A percentile compares a stretch with the other conserved stretches of the same genome.
These are phyloP conservation scores for Mycosarcoma mackinlayi DNA, from an alignment of 1,284 basidiomycete genomes.

Conservation along the genomic window DNA sequence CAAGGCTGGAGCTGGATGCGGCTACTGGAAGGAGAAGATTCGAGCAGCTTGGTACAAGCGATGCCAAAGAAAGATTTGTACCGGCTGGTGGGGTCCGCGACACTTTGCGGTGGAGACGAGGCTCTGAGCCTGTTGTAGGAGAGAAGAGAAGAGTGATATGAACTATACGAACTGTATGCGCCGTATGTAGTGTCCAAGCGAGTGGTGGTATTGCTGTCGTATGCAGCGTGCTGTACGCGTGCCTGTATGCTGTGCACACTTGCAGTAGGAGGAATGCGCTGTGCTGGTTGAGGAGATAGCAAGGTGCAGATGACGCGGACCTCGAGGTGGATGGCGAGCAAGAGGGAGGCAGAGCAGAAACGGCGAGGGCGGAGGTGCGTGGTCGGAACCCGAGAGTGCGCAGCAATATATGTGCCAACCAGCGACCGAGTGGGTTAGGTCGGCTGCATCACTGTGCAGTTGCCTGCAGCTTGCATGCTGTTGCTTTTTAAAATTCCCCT, in stretches of 20 bases:
- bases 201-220: too few relatives aligned
- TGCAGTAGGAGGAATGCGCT: conserved; percentile 25
- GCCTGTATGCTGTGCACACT: conserved; percentile 13
- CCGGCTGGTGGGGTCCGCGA: too few relatives aligned
- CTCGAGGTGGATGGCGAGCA: background rate
- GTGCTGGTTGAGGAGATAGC: background rate
- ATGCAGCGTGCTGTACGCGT: background rate
- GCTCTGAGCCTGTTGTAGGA: too few relatives aligned
- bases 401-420: background rate
- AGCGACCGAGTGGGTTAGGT: conserved; percentile 13
- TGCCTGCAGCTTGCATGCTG: conserved; percentile 7
- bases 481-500: too few relatives aligned
- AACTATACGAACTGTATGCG: too few relatives aligned
- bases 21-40: background rate
- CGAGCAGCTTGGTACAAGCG: background rate
- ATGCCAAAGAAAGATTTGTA: too few relatives aligned
- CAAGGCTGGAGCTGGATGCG: too few relatives aligned
- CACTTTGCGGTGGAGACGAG: background rate
- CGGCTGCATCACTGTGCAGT: conserved; percentile 17
- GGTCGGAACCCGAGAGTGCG: background rate
- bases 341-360: background rate
- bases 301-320: conserved; percentile 4
- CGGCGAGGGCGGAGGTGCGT: background rate
- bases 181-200: too few relatives aligned
- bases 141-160: conserved; percentile 5